A percentile compares a stretch with the other conserved stretches of the same genome.
Conservation (phyloP, 2,329 filamentous ascomycete species). For the Pestalotiopsis sp. region DNA sequence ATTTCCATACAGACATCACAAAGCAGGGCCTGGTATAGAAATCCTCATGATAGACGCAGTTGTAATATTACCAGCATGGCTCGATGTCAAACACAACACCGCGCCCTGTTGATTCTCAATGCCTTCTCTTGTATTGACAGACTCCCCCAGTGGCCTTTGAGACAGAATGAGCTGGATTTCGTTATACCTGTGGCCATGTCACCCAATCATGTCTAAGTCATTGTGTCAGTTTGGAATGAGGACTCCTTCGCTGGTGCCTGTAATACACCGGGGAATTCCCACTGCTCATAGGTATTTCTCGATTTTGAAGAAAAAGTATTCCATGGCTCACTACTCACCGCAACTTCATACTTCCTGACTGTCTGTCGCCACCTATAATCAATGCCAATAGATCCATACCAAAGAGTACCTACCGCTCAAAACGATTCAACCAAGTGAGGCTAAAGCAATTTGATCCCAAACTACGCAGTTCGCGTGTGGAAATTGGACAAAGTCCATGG, state of each 20-base stretch:
- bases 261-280: slow-evolving; percentile 7
- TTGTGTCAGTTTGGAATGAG: background rate
- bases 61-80: slow-evolving; percentile 10
- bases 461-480: too few relatives aligned
- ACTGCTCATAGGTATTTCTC: slow-evolving; percentile 10
- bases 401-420: too few relatives aligned
- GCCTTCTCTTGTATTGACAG: background rate
- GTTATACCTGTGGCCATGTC: background rate
- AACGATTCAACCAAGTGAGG: too few relatives aligned
- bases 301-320: slow-evolving; percentile 14
- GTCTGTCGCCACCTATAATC: background rate
- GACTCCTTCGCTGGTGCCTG: background rate
- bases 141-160: background rate
- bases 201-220: background rate
- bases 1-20: background rate
- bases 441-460: too few relatives aligned
- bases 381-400: too few relatives aligned
- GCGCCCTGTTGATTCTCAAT: background rate
- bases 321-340: slow-evolving; percentile 10
- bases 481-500: too few relatives aligned
- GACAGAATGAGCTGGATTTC: background rate
- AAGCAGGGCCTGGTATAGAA: slow-evolving; percentile 21
- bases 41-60: slow-evolving; percentile 23
- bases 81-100: background rate
- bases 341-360: background rate